Base-by-base conservation (phyloP, 306 rosid species). In the Prunus padus region DNA sequence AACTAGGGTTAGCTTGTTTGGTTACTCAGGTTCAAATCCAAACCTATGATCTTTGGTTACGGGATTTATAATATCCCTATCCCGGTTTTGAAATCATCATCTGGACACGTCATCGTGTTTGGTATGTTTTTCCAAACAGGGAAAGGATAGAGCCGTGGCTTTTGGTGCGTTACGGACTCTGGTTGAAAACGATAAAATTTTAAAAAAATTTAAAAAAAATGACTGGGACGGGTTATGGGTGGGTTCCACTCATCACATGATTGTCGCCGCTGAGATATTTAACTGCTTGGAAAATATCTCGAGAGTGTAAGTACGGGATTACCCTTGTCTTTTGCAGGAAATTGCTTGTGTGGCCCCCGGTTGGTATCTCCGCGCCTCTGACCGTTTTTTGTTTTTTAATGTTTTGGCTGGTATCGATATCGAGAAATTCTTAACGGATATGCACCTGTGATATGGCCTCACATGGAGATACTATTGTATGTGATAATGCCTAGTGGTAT, bases 1-100 rank as follows among this genome's bases (percentile, higher is more conserved):
- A 74, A 85, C 93, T 62, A 77, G 65, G 86, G 96, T 91, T 85
- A 77, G 69, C 73, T 26, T 54, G 71, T 67, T 16, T 28, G 65
- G 42, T 28, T 42, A 63, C 14, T 1, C 0, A 31, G 14, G 4
- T 2, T 57, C n/a, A n/a, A 13, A 15, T 5, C 65, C 37, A 26
- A 14, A 18, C 40, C 65, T 0, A 26, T 0, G 2, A 16, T 5
- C 82, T 83, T 86, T 83, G 85, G 87, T 30, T 78, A 16, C 74
- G 22, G 4, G 14, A 22, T 46, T 66, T 5, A 23, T 8, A 22
- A 63, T 66, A 5, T 50, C 55, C 7, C 51, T 28, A 28, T 60
- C 13, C 0, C 8, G 55, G 15, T 77, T 67, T 18, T 15, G 51
- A 44, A 15, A 16, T 31, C 20, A 1, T 51, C 4, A 51, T 51